Conservation (phyloP, 1,284 basidiomycete genomes). For the Ceratobasidium theobromae region DNA sequence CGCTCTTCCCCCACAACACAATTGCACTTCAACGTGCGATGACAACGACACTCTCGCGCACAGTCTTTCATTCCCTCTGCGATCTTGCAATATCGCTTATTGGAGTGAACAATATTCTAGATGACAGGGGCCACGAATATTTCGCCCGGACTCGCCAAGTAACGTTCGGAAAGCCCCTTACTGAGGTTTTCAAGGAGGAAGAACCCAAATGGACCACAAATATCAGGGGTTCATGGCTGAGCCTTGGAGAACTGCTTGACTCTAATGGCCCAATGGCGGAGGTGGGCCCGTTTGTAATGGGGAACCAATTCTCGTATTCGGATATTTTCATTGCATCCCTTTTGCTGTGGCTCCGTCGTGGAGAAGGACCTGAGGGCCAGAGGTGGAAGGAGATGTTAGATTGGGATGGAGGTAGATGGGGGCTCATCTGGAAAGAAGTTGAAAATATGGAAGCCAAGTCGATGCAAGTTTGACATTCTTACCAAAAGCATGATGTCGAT, state of each 20-base stretch:
- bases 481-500: not conserved
- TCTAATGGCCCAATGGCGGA: not conserved
- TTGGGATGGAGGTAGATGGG: conserved; percentile 25
- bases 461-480: not conserved
- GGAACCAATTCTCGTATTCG: not conserved
- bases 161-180: not conserved
- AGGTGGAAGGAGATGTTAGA: not conserved
- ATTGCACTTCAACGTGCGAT: not conserved
- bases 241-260: not conserved
- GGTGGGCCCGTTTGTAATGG: conserved; percentile 17
- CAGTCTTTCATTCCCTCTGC: not conserved
- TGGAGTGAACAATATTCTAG: not conserved
- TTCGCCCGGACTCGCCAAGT: conserved; percentile 12
- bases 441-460: conserved; percentile 10
- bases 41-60: not conserved
- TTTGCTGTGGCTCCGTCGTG: conserved; percentile 15
- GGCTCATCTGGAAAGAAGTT: not conserved
- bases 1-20: conserved; percentile 11
- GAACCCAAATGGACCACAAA: not conserved
- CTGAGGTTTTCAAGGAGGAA: conserved; percentile 5
- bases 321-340: conserved; percentile 8
- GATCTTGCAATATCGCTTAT: conserved; percentile 6
- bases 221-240: not conserved
- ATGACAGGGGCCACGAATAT: conserved; percentile 23
- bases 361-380: not conserved